Base-by-base conservation (phyloP, 2,329 filamentous ascomycete species). In the Pyrenophora tritici-repentis region DNA sequence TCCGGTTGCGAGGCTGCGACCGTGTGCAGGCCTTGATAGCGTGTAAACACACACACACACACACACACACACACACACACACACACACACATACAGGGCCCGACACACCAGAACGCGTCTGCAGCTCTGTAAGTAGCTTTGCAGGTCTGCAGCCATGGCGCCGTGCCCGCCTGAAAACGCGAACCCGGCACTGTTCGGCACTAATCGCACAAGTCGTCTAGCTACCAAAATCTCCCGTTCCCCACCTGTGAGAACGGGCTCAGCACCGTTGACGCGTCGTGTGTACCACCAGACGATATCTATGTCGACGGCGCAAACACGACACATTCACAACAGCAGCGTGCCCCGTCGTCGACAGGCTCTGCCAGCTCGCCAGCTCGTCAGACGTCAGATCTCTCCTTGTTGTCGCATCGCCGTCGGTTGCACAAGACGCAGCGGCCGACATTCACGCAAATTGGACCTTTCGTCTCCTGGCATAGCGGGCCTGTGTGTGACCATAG, bases 361-460 rank as follows among this genome's bases (percentile, higher is more conserved):
- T 22, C 18, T 16, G 12, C 13, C 32, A n/a, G 36, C 22, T 22
- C 16, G 12, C 13, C 32, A n/a, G 36, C 22, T 22, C 24, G 12
- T 16, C 32, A n/a, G 36, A 38, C 38, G 14, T 43, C 18, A 20
- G 18, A 20, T 5, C 5, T 20, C 18, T 20, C 37, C 43, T 31
- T 38, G 32, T 40, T 41, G 37, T 53, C 54, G 42, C 57, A 53
- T 60, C 49, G 48, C 55, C 24, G 52, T 46, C 55, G 42, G 50
- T 56, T 50, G 53, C 56, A 58, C 57, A 62, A 59, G 56, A 58
- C 46, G 43, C 47, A 38, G 50, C 44, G 52, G 50, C 60, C 56
- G 60, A 55, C 57, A 53, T 44, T 26, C 34, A 47, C 59, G 59
- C 61, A 63, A 56, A 65, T 59, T 58, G 56, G 59, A 59, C 37